A percentile compares a stretch with the other conserved stretches of the same genome.
Evolutionary conservation across 2,329 filamentous ascomycete genomes (phyloP).

Genomic region (Westerdykella aurantiaca): DNA sequence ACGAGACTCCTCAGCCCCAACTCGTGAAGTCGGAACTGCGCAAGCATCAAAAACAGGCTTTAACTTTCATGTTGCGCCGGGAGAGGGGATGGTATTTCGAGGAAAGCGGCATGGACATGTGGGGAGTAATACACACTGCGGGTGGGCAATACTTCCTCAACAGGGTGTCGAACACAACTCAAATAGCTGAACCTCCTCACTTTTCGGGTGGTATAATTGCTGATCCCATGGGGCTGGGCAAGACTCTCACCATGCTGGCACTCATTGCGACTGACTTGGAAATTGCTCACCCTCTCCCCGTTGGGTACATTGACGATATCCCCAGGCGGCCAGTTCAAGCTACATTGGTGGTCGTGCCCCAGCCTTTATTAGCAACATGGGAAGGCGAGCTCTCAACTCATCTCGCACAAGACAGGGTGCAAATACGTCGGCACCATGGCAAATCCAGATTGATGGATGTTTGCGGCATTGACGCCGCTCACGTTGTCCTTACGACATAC

Average conservation of each 20-base stretch:
- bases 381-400: slow-evolving; percentile 8
- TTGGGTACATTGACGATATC: neutral
- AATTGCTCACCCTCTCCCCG: neutral
- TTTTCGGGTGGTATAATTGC: slow-evolving; percentile 14
- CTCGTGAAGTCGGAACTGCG: neutral
- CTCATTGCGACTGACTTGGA: slow-evolving; percentile 7
- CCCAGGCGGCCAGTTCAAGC: slow-evolving; percentile 1
- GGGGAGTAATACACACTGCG: slow-evolving; percentile 1
- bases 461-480: neutral
- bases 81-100: slow-evolving; percentile 7
- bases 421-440: slow-evolving; percentile 9
- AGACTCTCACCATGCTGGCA: slow-evolving; percentile 15
- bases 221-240: slow-evolving; percentile 17
- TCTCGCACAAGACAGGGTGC: slow-evolving; percentile 2
- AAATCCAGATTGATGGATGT: slow-evolving; percentile 2
- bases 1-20: slow-evolving; percentile 3
- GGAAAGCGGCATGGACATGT: slow-evolving; percentile 5
- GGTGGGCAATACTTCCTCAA: slow-evolving; percentile 1
- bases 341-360: slow-evolving; percentile 13
- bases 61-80: slow-evolving; percentile 9
- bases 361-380: slow-evolving; percentile 8
- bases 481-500: slow-evolving; percentile 15
- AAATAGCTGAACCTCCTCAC: slow-evolving; percentile 4
- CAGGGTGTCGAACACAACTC: neutral
- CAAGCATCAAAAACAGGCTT: slow-evolving; percentile 12